Percentiles rank a stretch among this genome's conserved stretches.
Evolutionary conservation across 768 basidiomycete species (phyloP).

Genomic region (Psilocybe subaeruginosa): DNA sequence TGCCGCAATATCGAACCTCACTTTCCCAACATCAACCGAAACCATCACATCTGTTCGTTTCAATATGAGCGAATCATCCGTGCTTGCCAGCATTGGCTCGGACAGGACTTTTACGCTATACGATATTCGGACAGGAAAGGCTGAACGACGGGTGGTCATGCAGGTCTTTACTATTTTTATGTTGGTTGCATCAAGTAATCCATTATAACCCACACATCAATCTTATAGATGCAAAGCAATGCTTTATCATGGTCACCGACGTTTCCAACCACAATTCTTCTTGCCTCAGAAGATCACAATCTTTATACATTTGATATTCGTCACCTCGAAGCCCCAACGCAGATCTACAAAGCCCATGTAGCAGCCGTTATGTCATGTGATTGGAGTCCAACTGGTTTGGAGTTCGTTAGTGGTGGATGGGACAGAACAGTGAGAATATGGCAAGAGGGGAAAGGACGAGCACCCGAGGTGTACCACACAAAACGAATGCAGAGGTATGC

Average conservation of each 20-base stretch:
- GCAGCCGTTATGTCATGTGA: constrained; percentile 96
- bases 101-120: constrained; percentile 96
- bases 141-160: constrained; percentile 90
- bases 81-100: constrained; percentile 93
- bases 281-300: constrained; percentile 99
- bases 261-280: constrained; percentile 85
- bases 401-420: constrained; percentile 97
- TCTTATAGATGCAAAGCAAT: constrained; percentile 79
- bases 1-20: constrained; percentile 83
- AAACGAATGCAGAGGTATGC: constrained; percentile 96
- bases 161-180: constrained; percentile 51
- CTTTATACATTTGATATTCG: constrained; percentile 98
- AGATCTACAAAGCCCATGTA: constrained; percentile 97
- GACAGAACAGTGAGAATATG: constrained; percentile 94
- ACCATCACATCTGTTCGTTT: constrained; percentile 88
- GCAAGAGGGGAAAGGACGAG: constrained; percentile 82
- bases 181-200: not conserved
- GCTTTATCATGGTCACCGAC: constrained; percentile 95
- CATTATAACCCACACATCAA: not conserved
- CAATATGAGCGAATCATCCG: constrained; percentile 92
- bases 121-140: constrained; percentile 96
- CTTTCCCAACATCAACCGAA: constrained; percentile 86
- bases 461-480: constrained; percentile 93
- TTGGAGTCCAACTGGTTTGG: constrained; percentile 95
- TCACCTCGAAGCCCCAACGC: constrained; percentile 76